Conservation (phyloP, 306 rosid genomes). For the Parietaria judaica region DNA sequence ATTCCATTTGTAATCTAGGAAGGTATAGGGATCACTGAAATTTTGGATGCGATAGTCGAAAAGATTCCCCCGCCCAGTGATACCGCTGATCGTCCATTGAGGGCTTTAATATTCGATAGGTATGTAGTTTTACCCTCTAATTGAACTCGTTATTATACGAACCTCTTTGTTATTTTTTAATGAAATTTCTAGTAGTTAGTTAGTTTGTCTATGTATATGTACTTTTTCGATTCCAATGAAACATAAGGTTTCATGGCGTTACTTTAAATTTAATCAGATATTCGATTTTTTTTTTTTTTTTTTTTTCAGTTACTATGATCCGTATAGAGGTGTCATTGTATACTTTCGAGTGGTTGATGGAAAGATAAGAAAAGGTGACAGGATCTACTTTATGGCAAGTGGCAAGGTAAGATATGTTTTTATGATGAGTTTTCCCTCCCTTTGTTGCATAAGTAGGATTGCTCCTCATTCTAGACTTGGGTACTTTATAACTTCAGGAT, state of each 20-base stretch:
- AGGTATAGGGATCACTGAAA: conserved; percentile 76
- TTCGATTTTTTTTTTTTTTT: background rate
- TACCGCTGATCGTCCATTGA: conserved; percentile 53
- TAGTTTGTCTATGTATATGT: no score
- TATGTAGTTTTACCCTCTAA: conserved; percentile 11
- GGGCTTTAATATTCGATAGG: conserved; percentile 94
- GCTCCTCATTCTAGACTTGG: background rate
- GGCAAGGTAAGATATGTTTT: conserved; percentile 47
- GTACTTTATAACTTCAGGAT: conserved; percentile 32
- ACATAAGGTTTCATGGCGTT: background rate
- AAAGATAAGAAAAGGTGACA: conserved; percentile 80
- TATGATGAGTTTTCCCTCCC: background rate
- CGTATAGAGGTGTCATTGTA: conserved; percentile 88
- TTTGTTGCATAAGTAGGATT: conserved; percentile 13
- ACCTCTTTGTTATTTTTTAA: background rate
- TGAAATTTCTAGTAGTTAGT: background rate
- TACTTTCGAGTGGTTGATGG: conserved; percentile 91
- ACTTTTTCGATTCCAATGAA: background rate
- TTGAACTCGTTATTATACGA: background rate
- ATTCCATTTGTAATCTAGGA: conserved; percentile 42
- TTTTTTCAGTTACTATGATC: conserved; percentile 77
- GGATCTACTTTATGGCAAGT: conserved; percentile 87
- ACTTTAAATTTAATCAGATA: background rate
- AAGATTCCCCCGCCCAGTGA: conserved; percentile 74
- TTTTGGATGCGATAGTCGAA: conserved; percentile 65